Evolutionary conservation across 2,329 filamentous ascomycete species (phyloP), one percentile per base, ranked within the genome.

Genomic region (Cryphonectria japonica): DNA sequence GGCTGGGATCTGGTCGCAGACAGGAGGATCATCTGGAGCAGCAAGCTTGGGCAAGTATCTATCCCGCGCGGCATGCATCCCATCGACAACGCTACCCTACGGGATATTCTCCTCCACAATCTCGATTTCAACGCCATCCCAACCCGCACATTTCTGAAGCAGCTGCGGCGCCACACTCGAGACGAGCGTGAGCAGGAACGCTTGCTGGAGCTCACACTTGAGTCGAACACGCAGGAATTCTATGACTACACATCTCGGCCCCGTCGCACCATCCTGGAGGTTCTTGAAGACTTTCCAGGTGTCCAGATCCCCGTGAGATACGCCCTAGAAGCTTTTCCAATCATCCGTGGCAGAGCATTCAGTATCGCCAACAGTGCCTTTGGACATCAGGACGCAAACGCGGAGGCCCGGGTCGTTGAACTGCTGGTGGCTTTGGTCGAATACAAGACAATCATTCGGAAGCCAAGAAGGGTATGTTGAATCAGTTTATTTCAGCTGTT

Each of bases 161-260:
- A 89, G 29, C 88, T 98, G 69, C 88, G 92, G 0, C 89, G 94
- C 78, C 94, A 94, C 77, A 92, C 94, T 1, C 81, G 84, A 0
- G 88, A 97, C 76, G 79, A 83, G 2, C 89, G 90, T 76, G 95
- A 99, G 77, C 90, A 89, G 75, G 92, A 96, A 73, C 89, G 95
- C 1, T 87, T 99, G 0, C 81, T 92, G 11, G 96, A 99, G 78
- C 96, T 99, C 76, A 91, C 90, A 1, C 88, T 92, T 76, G 89
- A 93, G 0, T 87, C 92, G 62, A 93, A 91, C 76, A 89, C 95
- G 7, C 94, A 98, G 76, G 96, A 99, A 76, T 91, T 97, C 69
- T 98, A 93, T 82, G 95, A 99, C 81, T 99, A 99, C 78, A 96
- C 96, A 0, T 95, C 95, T 0, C 90, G 96, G 11, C 93, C 95